Base-by-base conservation (phyloP, 352 stramenopile species). In the Globisporangium orthogonon region DNA sequence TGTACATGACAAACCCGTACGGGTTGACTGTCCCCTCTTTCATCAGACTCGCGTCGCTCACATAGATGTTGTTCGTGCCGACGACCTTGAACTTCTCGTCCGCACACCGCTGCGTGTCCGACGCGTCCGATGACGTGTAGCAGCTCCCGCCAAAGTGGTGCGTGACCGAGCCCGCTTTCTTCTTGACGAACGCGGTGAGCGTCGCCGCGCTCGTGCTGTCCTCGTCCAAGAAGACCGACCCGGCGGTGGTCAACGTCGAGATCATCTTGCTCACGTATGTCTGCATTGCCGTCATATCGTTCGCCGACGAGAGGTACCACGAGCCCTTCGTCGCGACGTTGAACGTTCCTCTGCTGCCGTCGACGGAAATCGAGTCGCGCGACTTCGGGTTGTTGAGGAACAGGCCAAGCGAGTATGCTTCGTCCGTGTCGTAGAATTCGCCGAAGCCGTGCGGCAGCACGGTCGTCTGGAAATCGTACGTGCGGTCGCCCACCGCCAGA, bases 1-100 rank as follows among this genome's bases (percentile, higher is more conserved):
- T 71, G 64, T 93, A 87, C 78, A 86, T 91, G 54, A 89, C 67
- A 50, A 88, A 89, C 15, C 70, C 78, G 59, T 85, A 89, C 54
- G 78, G 80, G 59, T 86, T 89, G 29, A 79, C 70, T 0, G 79
- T 89, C 9, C 78, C 83, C 7, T 86, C 78, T 7, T 65, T 64
- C 78, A 86, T 86, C 11, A 74, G 65, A 28, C 65, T 83, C 5
- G 65, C 78, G 47, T 92, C 79, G 1, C 62, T 69, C 15, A 92
- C 63, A 48, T 86, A 90, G 28, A 89, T 65, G 66, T 92, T 90
- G 56, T 49, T 73, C 4, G 78, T 88, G 28, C 78, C 82, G 14
- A 88, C 30, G 6, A 91, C 76, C 0, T 66, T 66, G 47, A 89
- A 53, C 58, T 82, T 85, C 6, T 77, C 62, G 37, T 89, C 82